These are phyloP conservation scores for Parachaetomium inaequale DNA, from an alignment of 495 filamentous ascomycete species.

Conservation along the genomic window DNA sequence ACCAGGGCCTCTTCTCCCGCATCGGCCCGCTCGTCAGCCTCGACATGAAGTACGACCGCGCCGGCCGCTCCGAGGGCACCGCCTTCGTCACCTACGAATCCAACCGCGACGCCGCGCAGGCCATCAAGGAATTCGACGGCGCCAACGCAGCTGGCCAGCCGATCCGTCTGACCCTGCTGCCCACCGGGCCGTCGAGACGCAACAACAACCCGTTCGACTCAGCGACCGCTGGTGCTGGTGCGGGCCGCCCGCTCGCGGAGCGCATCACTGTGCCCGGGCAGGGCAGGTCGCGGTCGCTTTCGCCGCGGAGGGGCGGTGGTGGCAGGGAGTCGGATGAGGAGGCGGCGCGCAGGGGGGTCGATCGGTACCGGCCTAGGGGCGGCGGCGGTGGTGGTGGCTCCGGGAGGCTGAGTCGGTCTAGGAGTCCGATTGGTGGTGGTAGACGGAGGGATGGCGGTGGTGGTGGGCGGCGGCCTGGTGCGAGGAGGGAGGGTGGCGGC, in stretches of 20 bases:
- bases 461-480: conserved; percentile 27
- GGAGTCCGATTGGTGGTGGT: conserved; percentile 41
- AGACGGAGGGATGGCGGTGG: conserved; percentile 26
- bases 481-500: conserved; percentile 41
- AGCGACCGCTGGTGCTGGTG: conserved; percentile 52
- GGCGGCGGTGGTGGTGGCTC: conserved; percentile 19
- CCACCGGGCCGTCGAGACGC: conserved; percentile 38
- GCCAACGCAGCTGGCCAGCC: conserved; percentile 91
- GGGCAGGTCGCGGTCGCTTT: conserved; percentile 47
- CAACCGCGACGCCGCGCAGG: conserved; percentile 63
- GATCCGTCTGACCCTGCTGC: conserved; percentile 71
- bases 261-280: conserved; percentile 58
- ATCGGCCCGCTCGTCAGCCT: conserved; percentile 71
- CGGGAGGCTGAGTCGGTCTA: conserved; percentile 40
- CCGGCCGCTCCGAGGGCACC: conserved; percentile 82
- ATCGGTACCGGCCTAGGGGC: conserved; percentile 76
- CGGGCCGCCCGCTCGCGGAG: conserved; percentile 65
- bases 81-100: conserved; percentile 79
- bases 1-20: conserved; percentile 71
- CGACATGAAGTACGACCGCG: conserved; percentile 79
- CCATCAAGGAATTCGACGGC: conserved; percentile 78
- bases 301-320: conserved; percentile 29
- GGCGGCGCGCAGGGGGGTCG: conserved; percentile 62
- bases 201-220: conserved; percentile 55
- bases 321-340: conserved; percentile 59